These are phyloP conservation scores for Termitomyces sp. DNA, from an alignment of 768 basidiomycete genomes.

Conservation along the genomic window DNA sequence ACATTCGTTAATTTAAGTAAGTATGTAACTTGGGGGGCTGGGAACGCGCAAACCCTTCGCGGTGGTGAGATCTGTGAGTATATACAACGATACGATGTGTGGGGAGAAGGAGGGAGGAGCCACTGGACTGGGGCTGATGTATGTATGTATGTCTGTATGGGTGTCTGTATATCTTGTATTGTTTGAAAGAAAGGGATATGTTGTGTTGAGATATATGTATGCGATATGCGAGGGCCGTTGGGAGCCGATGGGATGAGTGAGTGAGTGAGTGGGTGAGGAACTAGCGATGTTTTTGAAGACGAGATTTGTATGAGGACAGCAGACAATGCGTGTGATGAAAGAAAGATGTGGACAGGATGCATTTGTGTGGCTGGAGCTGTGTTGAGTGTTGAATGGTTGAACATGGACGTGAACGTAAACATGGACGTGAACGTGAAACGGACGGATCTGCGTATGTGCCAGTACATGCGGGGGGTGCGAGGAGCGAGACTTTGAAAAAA, in stretches of 20 bases:
- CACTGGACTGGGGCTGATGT: neutral
- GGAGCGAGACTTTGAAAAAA: no score
- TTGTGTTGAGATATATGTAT: no score
- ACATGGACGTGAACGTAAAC: neutral
- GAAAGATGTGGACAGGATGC: neutral
- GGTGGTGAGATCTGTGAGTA: constrained; percentile 9
- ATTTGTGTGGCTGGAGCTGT: neutral
- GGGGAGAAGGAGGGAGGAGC: neutral
- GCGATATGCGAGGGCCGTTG: no score
- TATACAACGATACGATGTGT: constrained; percentile 7
- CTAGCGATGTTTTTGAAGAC: no score
- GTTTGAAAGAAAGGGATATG: no score
- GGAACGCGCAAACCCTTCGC: constrained; percentile 43
- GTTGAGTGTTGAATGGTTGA: neutral
- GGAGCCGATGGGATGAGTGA: no score
- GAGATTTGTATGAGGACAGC: no score
- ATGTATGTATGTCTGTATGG: neutral
- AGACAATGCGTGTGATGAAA: no score
- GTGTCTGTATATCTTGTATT: neutral
- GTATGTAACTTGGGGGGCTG: constrained; percentile 29
- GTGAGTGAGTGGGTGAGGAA: no score
- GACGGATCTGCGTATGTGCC: neutral
- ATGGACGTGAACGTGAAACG: neutral
- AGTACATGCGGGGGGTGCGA: no score
- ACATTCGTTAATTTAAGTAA: no score